Evolutionary conservation across 139 green algal genomes (phyloP), one percentile per base, ranked within the genome.

Genomic region (Volvox africanus): DNA sequence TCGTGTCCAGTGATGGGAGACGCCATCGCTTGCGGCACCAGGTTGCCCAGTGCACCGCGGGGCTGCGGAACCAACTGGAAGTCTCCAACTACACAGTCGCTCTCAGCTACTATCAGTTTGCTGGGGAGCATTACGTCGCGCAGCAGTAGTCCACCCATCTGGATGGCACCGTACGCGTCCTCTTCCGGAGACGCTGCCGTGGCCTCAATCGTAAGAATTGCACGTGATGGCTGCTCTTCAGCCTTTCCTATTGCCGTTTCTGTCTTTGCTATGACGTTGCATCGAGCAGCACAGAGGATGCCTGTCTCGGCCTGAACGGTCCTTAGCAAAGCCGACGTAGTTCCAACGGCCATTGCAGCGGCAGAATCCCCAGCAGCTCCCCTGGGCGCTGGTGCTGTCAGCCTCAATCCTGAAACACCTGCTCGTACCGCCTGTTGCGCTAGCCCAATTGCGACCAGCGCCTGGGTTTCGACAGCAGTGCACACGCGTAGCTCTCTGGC

Each of bases 21-120:
- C 61, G 17, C 93, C 97, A 96, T 90, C 36, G 92, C 88, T 68
- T 88, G 44, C 6, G 95, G 91, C 19, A 92, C 86, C 32, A 98
- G 92, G 93, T 91, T 94, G 88, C 61, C 81, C 35, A 97, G 83
- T 20, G 93, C 93, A 22, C 96, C 96, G 33, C 96, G 91, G 2
- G 96, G 94, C 35, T 81, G 76, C 0, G 96, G 93, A 11, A 94
- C 78, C 55, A 93, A 84, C 76, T 90, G 86, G 78, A 86, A 87
- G 65, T 84, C 61, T 24, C 61, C 80, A 22, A 30, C 71, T 12
- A 75, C 67, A 20, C 26, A 21, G 14, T 35, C 71, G 35, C 71
- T 21, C 5, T 18, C 22, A 21, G 2, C 71, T 18, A 30, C 71
- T 18, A 32, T 21, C 71, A 36, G 26, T 30, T n/a, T 36, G 14